Evolutionary conservation across 441 rosid genomes (phyloP).

Genomic region (Cnidoscolus chayamansa): DNA sequence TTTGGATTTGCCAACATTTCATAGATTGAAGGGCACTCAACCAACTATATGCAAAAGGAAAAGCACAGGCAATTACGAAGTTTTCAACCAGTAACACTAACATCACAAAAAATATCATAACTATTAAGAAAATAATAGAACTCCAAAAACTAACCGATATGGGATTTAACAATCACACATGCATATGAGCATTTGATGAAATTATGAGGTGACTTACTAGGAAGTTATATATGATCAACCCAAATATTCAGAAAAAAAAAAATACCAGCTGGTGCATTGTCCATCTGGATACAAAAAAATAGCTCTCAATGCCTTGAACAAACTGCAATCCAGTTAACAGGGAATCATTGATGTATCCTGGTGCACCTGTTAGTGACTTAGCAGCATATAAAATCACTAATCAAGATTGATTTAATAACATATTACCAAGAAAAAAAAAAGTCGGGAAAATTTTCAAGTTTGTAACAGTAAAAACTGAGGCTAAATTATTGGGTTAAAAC

Average conservation of each 20-base stretch:
- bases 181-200: neutral
- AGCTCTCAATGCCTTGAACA: constrained; percentile 81
- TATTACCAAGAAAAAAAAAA: neutral
- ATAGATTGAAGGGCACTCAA: constrained; percentile 86
- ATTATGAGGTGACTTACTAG: neutral
- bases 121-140: no score
- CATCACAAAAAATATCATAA: no score
- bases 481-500: neutral
- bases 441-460: neutral
- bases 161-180: neutral
- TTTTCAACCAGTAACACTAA: neutral
- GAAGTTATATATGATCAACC: neutral
- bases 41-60: constrained; percentile 42
- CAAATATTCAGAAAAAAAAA: constrained; percentile 10
- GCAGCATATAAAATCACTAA: constrained; percentile 20
- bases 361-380: constrained; percentile 52
- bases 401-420: constrained; percentile 2
- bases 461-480: neutral
- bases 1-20: constrained; percentile 87
- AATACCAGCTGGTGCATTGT: constrained; percentile 90
- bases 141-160: no score
- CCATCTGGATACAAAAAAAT: constrained; percentile 87
- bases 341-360: constrained; percentile 82
- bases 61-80: neutral
- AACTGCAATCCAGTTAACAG: constrained; percentile 89